Conservation (phyloP, 306 rosid genomes). For the Casuarina cunninghamiana region DNA sequence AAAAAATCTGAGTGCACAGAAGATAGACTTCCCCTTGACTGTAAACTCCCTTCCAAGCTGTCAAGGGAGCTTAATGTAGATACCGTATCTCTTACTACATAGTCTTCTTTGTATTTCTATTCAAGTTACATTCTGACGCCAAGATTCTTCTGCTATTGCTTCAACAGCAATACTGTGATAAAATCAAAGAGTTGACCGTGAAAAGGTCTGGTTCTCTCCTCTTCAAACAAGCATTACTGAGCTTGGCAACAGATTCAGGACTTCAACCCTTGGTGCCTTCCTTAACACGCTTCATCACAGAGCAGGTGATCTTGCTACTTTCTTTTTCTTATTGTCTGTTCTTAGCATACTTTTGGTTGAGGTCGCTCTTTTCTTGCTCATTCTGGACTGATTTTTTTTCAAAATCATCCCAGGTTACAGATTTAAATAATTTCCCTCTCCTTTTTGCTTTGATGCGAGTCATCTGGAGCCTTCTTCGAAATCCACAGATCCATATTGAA, state of each 20-base stretch:
- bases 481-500: conserved; percentile 77
- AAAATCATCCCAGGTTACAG: conserved; percentile 60
- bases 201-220: conserved; percentile 62
- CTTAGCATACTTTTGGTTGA: conserved; percentile 6
- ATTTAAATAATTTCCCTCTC: conserved; percentile 47
- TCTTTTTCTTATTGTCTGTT: conserved; percentile 5
- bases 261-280: conserved; percentile 89
- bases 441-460: conserved; percentile 81
- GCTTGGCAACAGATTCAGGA: conserved; percentile 82
- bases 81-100: conserved; percentile 16
- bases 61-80: conserved; percentile 84
- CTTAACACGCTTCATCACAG: conserved; percentile 72
- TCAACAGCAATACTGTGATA: conserved; percentile 78
- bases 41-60: conserved; percentile 76
- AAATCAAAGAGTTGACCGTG: conserved; percentile 59
- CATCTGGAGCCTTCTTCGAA: conserved; percentile 72
- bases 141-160: conserved; percentile 29
- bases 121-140: conserved; percentile 6
- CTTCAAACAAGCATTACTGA: conserved; percentile 66
- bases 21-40: conserved; percentile 65
- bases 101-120: conserved; percentile 23
- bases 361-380: conserved; percentile 26
- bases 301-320: conserved; percentile 57
- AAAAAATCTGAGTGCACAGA: conserved; percentile 73
- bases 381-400: conserved; percentile 30